Conservation (phyloP, 1,284 basidiomycete species). For the Neolentinus lepideus region DNA sequence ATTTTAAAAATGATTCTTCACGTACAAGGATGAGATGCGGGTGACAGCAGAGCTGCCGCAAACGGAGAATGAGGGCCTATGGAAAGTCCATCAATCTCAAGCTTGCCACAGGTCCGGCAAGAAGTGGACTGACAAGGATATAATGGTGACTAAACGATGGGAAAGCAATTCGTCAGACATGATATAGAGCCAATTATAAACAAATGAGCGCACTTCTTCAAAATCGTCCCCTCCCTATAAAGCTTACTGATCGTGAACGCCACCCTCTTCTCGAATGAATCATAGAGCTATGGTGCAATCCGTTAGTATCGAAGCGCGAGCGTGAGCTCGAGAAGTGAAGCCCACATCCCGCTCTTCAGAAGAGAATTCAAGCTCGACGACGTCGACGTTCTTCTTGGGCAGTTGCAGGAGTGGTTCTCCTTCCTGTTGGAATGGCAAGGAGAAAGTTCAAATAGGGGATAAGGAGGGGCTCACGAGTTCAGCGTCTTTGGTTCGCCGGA, state of each 20-base stretch:
- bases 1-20: too few relatives aligned
- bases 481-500: conserved; percentile 57
- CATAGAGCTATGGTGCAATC: conserved; percentile 42
- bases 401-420: conserved; percentile 55
- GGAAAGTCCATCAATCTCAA: conserved; percentile 1
- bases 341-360: conserved; percentile 55
- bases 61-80: conserved; percentile 57
- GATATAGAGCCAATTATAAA: background rate
- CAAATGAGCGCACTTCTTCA: conserved; percentile 48
- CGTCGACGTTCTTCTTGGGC: conserved; percentile 51
- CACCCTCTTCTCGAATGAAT: conserved; percentile 46
- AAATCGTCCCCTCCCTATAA: conserved; percentile 44
- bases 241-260: conserved; percentile 51
- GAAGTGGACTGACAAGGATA: conserved; percentile 32
- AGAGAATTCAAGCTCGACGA: conserved; percentile 50
- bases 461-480: conserved; percentile 24
- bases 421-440: conserved; percentile 25
- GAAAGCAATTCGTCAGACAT: conserved; percentile 5
- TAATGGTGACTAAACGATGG: conserved; percentile 33
- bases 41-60: conserved; percentile 62
- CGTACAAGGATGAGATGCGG: conserved; percentile 54
- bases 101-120: background rate
- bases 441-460: background rate
- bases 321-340: conserved; percentile 2
- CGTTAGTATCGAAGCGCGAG: background rate